Base-by-base conservation (phyloP, 331 rosid species). In the Saraca asoca region DNA sequence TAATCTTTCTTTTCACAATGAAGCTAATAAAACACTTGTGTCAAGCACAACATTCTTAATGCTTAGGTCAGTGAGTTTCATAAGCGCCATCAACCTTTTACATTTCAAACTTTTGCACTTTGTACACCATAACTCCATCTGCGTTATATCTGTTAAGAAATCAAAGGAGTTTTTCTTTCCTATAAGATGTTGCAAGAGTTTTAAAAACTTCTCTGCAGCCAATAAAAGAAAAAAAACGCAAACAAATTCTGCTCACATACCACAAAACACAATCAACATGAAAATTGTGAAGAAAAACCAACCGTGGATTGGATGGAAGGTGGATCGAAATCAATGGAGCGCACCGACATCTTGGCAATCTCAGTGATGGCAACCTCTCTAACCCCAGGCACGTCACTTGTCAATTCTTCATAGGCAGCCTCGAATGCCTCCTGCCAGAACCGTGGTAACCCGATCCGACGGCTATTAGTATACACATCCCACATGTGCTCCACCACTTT, bases 401-500 rank as follows among this genome's bases (percentile, higher is more conserved):
- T 84, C 76, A 93, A 83, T 34, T 87, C 96, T 82, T 93, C 96
- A 69, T 84, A 93, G 13, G 96, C 96, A 75, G 98, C 96, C 81
- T 89, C 95, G 56, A 93, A 89, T 0, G 98, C 98, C 77, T 93
- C 87, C 19, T 84, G 94, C 98, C 96, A 93, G 73, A 93, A 93
- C 73, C 91, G 75, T 15, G 96, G 95, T 18, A 93, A 68, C 77
- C 95, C 85, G 81, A 90, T 82, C 89, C 96, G 87, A 44, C 85
- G 96, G 75, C 91, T 87, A 57, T 93, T 89, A 2, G 96, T 93
- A 77, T 89, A 93, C 51, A 93, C 88, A 57, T 87, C 93, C 96
- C 98, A 93, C 98, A 93, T 93, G 79, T 93, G 98, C 68, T 83
- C 78, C 81, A 89, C 98, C 76, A 84, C 89, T 70, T 85, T 89